phyloP scores from a whole-genome alignment of 2,329 filamentous ascomycete genomes.

The Paecilomyces fulvus region DNA sequence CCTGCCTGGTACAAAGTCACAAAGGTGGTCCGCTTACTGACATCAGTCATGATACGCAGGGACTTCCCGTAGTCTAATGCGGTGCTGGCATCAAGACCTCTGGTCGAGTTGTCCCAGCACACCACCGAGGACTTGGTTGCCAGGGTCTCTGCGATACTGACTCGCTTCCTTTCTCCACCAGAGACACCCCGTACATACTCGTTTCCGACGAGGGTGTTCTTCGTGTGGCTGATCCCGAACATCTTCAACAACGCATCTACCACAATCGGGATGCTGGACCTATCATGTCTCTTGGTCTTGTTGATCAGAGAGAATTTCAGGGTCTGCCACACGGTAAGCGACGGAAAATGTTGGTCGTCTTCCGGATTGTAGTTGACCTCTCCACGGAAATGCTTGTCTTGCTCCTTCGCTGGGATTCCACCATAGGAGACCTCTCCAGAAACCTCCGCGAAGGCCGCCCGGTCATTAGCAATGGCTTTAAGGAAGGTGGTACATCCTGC shows the following conservation, averaged over 20 bases:
- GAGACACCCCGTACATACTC: constrained; percentile 64
- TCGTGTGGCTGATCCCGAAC: constrained; percentile 70
- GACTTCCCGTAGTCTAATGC: constrained; percentile 69
- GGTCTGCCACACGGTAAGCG: constrained; percentile 69
- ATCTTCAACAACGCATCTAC: constrained; percentile 64
- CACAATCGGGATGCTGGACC: constrained; percentile 57
- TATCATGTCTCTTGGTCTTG: constrained; percentile 62
- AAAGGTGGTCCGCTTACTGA: constrained; percentile 61
- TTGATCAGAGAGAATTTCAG: constrained; percentile 66
- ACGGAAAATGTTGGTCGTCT: constrained; percentile 67
- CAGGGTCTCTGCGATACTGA: constrained; percentile 69
- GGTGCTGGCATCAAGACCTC: constrained; percentile 71
- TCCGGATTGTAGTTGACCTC: constrained; percentile 74
- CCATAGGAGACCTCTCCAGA: constrained; percentile 64
- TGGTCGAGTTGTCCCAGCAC: constrained; percentile 72
- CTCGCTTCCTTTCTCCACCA: constrained; percentile 72
- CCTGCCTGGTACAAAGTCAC: constrained; percentile 66
- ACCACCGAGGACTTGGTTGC: constrained; percentile 65
- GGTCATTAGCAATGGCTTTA: constrained; percentile 65
- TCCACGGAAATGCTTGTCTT: constrained; percentile 60
- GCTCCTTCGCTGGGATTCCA: constrained; percentile 59
- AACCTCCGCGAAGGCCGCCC: constrained; percentile 56
- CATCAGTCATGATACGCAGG: constrained; percentile 64
- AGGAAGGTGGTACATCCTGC: constrained; percentile 70
- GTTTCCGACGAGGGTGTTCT: constrained; percentile 67